A percentile compares a stretch with the other conserved stretches of the same genome.
Evolutionary conservation across 768 basidiomycete species (phyloP).

Genomic region (Zangia roseola): DNA sequence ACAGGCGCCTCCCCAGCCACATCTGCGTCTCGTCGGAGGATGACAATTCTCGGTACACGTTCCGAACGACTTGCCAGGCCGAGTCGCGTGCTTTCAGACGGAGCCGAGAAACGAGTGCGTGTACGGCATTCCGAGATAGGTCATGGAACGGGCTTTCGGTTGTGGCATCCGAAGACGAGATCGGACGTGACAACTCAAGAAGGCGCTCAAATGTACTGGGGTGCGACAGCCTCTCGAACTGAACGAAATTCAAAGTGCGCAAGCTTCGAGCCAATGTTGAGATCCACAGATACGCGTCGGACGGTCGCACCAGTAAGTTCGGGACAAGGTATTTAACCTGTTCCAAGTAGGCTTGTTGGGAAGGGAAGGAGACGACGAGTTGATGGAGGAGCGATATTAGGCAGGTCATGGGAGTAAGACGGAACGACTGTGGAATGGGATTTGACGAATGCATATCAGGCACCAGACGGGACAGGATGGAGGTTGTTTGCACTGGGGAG

Average conservation of each 20-base stretch:
- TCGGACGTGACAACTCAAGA: conserved; percentile 8
- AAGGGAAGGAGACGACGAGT: conserved; percentile 59
- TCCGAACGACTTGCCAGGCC: conserved; percentile 60
- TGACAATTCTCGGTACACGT: conserved; percentile 61
- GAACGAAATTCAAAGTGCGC: conserved; percentile 53
- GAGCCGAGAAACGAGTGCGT: conserved; percentile 44
- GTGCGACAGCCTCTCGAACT: conserved; percentile 46
- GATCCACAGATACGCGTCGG: conserved; percentile 50
- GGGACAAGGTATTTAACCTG: conserved; percentile 23
- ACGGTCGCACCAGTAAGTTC: conserved; percentile 37
- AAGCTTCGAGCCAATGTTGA: conserved; percentile 48
- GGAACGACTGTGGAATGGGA: conserved; percentile 15
- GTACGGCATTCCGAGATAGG: conserved; percentile 43
- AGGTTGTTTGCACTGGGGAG: conserved; percentile 57
- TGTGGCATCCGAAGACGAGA: conserved; percentile 1
- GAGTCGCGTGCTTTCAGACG: conserved; percentile 49
- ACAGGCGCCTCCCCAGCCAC: conserved; percentile 53
- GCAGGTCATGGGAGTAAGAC: conserved; percentile 27
- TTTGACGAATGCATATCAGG: conserved; percentile 42
- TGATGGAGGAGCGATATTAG: conserved; percentile 59
- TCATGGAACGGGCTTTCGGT: conserved; percentile 5
- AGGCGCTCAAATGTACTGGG: conserved; percentile 26
- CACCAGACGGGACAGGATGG: conserved; percentile 60
- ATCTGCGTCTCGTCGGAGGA: conserved; percentile 36
- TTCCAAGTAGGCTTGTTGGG: conserved; percentile 51